Conservation (phyloP, 2,329 filamentous ascomycete genomes). For the Penicillium brevicompactum region DNA sequence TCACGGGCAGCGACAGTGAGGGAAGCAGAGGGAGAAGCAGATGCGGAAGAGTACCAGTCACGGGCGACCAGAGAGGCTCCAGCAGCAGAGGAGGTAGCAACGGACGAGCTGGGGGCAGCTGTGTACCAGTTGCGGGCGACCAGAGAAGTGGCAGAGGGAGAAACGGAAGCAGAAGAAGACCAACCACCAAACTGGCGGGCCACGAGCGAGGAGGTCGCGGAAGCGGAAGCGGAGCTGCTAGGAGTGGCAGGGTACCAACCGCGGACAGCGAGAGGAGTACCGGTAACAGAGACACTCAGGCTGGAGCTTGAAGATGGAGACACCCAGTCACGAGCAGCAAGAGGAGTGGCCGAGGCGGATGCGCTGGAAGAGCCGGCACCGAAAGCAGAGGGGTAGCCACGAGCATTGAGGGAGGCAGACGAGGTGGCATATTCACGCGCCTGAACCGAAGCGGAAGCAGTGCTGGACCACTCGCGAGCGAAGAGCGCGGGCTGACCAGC, state of each 20-base stretch:
- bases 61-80: background rate
- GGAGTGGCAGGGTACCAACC: slow-evolving; percentile 12
- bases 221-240: background rate
- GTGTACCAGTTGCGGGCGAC: slow-evolving; percentile 13
- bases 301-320: background rate
- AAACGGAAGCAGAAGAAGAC: slow-evolving; percentile 1
- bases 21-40: background rate
- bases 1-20: slow-evolving; percentile 1
- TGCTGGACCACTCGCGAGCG: slow-evolving; percentile 11
- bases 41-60: background rate
- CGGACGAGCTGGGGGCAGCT: background rate
- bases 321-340: slow-evolving; percentile 13
- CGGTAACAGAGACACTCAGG: background rate
- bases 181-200: slow-evolving; percentile 13
- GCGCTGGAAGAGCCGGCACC: background rate
- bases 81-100: background rate
- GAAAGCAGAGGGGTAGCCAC: slow-evolving; percentile 15
- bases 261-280: slow-evolving; percentile 9
- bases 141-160: slow-evolving; percentile 9
- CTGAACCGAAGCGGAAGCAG: slow-evolving; percentile 2
- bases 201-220: slow-evolving; percentile 6
- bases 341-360: slow-evolving; percentile 1
- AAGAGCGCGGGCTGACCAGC: slow-evolving; percentile 18
- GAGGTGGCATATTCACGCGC: background rate
- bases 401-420: slow-evolving; percentile 9